These are phyloP conservation scores for Nemania sp. DNA, from an alignment of 2,329 filamentous ascomycete species.

Conservation along the genomic window DNA sequence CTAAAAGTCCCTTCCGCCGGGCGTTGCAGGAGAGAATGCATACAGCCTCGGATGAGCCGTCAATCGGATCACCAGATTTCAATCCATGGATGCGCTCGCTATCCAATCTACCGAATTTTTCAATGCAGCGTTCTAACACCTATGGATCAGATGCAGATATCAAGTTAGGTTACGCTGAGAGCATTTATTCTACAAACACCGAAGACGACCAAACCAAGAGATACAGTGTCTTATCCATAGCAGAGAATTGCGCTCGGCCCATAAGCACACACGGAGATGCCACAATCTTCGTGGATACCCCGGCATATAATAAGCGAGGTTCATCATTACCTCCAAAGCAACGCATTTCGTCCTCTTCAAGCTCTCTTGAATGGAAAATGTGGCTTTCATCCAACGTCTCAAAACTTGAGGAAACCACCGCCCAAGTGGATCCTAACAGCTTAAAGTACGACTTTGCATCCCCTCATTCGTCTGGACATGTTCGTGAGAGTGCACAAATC, in stretches of 20 bases:
- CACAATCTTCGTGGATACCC: slow-evolving; percentile 41
- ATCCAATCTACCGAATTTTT: slow-evolving; percentile 47
- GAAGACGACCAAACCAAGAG: slow-evolving; percentile 24
- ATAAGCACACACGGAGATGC: slow-evolving; percentile 38
- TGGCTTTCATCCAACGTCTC: slow-evolving; percentile 57
- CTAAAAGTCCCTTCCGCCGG: slow-evolving; percentile 58
- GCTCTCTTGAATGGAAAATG: slow-evolving; percentile 55
- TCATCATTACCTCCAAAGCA: slow-evolving; percentile 31
- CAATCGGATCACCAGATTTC: slow-evolving; percentile 35
- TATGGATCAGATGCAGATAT: slow-evolving; percentile 45
- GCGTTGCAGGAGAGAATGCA: slow-evolving; percentile 53
- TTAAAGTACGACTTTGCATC: slow-evolving; percentile 28
- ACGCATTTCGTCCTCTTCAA: slow-evolving; percentile 39
- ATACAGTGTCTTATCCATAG: slow-evolving; percentile 16
- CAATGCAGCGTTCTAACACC: slow-evolving; percentile 45
- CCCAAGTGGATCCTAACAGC: slow-evolving; percentile 7
- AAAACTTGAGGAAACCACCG: slow-evolving; percentile 45
- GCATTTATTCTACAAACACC: slow-evolving; percentile 51
- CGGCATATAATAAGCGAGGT: slow-evolving; percentile 34
- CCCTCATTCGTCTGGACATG: slow-evolving; percentile 42
- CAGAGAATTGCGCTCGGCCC: slow-evolving; percentile 25
- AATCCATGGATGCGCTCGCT: slow-evolving; percentile 47
- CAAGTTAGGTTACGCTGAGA: slow-evolving; percentile 49
- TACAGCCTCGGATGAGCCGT: slow-evolving; percentile 37
- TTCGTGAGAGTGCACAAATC: slow-evolving; percentile 56